phyloP scores from a whole-genome alignment of 2,329 filamentous ascomycete species.

The Pseudophaeomoniella oleicola region DNA sequence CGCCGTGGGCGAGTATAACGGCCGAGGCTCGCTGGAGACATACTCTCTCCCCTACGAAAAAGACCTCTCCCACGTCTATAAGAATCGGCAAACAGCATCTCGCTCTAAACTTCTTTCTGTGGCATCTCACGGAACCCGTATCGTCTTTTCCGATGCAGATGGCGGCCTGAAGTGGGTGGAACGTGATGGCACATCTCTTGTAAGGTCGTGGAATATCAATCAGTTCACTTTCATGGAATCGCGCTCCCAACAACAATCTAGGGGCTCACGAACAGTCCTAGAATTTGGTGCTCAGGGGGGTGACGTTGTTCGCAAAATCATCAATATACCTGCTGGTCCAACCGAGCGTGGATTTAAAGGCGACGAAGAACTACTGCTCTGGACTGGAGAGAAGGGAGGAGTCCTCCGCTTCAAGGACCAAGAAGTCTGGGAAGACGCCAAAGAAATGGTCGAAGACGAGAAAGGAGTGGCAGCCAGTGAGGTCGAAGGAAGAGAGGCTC shows the following conservation, averaged over 20 bases:
- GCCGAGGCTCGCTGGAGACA: constrained; percentile 78
- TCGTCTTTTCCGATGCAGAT: constrained; percentile 72
- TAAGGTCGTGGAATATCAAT: constrained; percentile 45
- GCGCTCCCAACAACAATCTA: constrained; percentile 6
- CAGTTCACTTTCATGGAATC: constrained; percentile 3
- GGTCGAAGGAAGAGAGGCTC: constrained; percentile 11
- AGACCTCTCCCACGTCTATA: constrained; percentile 32
- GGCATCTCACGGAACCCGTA: constrained; percentile 62
- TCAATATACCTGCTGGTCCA: constrained; percentile 41
- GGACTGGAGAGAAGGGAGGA: constrained; percentile 77
- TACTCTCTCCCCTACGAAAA: constrained; percentile 40
- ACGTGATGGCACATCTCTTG: constrained; percentile 48
- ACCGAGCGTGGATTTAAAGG: constrained; percentile 16
- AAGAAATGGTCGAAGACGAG: constrained; percentile 15
- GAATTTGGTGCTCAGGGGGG: constrained; percentile 36
- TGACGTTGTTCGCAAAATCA: constrained; percentile 68
- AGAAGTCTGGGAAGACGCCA: constrained; percentile 23
- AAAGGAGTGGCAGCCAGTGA: constrained; percentile 3
- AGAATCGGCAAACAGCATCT: constrained; percentile 73
- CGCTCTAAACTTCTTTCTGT: constrained; percentile 70
- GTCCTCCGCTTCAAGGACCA: constrained; percentile 44
- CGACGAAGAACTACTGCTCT: constrained; percentile 61
- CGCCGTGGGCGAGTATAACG: constrained; percentile 80
- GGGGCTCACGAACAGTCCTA: constrained; percentile 8
- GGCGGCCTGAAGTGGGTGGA: constrained; percentile 86